A percentile compares a stretch with the other conserved stretches of the same genome.
Evolutionary conservation across 345 rosid species (phyloP).

Genomic region (Geranium brycei): DNA sequence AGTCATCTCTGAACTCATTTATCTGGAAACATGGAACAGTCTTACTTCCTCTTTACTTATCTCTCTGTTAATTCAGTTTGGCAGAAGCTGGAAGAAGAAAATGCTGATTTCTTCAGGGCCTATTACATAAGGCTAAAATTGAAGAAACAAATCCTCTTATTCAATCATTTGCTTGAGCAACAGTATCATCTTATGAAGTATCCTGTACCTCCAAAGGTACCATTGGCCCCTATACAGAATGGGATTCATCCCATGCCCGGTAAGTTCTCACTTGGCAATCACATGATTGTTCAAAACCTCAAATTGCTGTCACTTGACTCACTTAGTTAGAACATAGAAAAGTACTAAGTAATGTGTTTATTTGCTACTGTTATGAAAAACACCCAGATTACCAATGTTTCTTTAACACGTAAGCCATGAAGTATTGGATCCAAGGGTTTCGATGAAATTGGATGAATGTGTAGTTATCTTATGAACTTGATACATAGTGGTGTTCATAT

Average conservation of each 20-base stretch:
- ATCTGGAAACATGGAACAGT: background rate
- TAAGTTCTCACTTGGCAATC: slow-evolving; percentile 20
- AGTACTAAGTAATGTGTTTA: too few species aligned
- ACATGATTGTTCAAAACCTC: background rate
- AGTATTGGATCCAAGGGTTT: too few species aligned
- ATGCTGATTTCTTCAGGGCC: slow-evolving; percentile 14
- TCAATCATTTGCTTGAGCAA: slow-evolving; percentile 18
- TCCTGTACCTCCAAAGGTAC: slow-evolving; percentile 65
- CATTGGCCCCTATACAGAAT: slow-evolving; percentile 72
- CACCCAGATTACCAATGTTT: too few species aligned
- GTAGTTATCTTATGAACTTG: too few species aligned
- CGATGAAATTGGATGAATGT: too few species aligned
- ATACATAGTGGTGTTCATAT: too few species aligned
- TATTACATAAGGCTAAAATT: slow-evolving; percentile 15
- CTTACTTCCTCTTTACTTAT: background rate
- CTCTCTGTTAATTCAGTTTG: slow-evolving; percentile 14
- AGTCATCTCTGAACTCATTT: background rate
- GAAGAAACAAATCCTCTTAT: slow-evolving; percentile 15
- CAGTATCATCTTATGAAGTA: slow-evolving; percentile 52
- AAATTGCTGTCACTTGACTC: background rate
- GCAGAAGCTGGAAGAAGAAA: slow-evolving; percentile 21
- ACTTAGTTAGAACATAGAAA: too few species aligned
- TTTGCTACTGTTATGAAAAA: too few species aligned
- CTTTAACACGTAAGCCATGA: too few species aligned
- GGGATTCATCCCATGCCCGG: slow-evolving; percentile 93